Percentiles rank a stretch among this genome's conserved stretches.
phyloP scores from a whole-genome alignment of 306 rosid genomes.

The Oxytropis ochrocephala region DNA sequence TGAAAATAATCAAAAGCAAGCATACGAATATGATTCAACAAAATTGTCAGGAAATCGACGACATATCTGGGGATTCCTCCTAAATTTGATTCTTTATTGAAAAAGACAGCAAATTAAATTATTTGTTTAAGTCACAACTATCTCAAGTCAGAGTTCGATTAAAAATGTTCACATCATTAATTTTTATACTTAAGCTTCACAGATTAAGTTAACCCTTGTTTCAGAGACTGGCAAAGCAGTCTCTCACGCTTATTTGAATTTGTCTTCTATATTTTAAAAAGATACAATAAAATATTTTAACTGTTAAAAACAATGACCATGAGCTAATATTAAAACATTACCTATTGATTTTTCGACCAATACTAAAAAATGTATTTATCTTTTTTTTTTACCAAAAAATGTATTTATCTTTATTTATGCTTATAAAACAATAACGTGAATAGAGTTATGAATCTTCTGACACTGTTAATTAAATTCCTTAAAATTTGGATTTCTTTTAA shows the following conservation, averaged over 20 bases:
- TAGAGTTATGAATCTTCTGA: too few species aligned
- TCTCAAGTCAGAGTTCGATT: neutral
- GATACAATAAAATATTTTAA: too few species aligned
- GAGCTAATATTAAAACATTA: too few species aligned
- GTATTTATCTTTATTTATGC: too few species aligned
- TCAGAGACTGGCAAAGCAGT: constrained; percentile 15
- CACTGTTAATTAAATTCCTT: too few species aligned
- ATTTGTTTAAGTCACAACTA: constrained; percentile 26
- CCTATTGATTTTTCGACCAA: too few species aligned
- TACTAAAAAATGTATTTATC: too few species aligned
- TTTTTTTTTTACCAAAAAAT: too few species aligned
- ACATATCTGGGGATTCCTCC: constrained; percentile 42
- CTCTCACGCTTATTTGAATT: constrained; percentile 15
- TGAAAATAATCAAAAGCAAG: neutral
- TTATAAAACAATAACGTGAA: too few species aligned
- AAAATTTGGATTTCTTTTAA: too few species aligned
- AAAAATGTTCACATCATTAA: constrained; percentile 10
- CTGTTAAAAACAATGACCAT: neutral
- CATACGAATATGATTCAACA: constrained; percentile 21
- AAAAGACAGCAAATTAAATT: constrained; percentile 45
- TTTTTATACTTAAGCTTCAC: neutral
- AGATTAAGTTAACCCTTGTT: constrained; percentile 1
- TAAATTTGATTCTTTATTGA: constrained; percentile 23
- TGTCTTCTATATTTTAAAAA: too few species aligned
- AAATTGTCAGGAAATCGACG: constrained; percentile 28